A percentile compares a stretch with the other conserved stretches of the same genome.
phyloP scores from a whole-genome alignment of 2,329 filamentous ascomycete species.

The Pseudomassariella vexata region DNA sequence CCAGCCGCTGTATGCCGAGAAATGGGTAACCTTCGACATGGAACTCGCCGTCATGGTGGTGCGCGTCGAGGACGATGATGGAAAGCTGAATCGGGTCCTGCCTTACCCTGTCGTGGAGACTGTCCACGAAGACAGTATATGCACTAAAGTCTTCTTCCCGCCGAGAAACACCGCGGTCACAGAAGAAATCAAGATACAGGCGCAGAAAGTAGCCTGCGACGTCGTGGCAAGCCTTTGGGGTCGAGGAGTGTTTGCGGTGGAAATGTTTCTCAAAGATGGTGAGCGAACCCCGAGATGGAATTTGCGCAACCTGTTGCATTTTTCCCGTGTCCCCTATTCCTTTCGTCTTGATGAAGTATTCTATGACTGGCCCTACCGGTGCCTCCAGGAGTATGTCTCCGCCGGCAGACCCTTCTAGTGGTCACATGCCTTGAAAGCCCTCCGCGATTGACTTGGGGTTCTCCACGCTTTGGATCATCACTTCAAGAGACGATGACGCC shows the following conservation, averaged over 20 bases:
- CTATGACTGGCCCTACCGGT: neutral
- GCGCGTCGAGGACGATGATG: slow-evolving; percentile 67
- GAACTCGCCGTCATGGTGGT: slow-evolving; percentile 95
- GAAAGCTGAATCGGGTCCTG: slow-evolving; percentile 44
- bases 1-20: slow-evolving; percentile 78
- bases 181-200: slow-evolving; percentile 52
- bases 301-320: too few species aligned
- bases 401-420: too few species aligned
- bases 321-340: neutral
- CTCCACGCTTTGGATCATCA: too few species aligned
- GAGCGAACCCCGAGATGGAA: too few species aligned
- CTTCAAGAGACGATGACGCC: too few species aligned
- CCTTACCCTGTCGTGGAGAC: slow-evolving; percentile 92
- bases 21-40: slow-evolving; percentile 78
- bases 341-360: neutral
- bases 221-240: slow-evolving; percentile 79
- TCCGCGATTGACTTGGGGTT: too few species aligned
- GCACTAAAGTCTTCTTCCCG: slow-evolving; percentile 85
- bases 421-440: too few species aligned
- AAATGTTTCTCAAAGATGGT: slow-evolving; percentile 82
- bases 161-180: slow-evolving; percentile 69
- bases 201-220: slow-evolving; percentile 70
- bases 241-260: slow-evolving; percentile 90
- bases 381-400: too few species aligned
- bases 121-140: slow-evolving; percentile 90